Evolutionary conservation across 2,329 filamentous ascomycete genomes (phyloP).

Genomic region (Neocatenulostroma microsporum): DNA sequence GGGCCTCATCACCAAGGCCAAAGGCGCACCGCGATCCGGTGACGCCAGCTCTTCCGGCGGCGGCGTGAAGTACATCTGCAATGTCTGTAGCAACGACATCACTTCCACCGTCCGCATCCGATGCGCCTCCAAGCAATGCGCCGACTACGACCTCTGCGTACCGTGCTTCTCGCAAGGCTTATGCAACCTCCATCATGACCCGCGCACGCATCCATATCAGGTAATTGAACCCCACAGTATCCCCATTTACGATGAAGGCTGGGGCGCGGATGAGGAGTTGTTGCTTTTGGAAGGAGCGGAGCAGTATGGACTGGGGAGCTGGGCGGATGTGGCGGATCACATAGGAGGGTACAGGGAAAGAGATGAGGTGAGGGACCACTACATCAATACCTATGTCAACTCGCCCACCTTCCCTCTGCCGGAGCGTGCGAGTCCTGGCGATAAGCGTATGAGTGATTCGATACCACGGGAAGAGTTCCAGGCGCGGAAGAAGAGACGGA

Average conservation of each 20-base stretch:
- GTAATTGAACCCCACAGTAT: conserved; percentile 99
- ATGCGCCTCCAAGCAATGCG: conserved; percentile 74
- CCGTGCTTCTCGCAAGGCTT: conserved; percentile 84
- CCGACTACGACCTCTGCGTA: conserved; percentile 95
- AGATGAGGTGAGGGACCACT: conserved; percentile 93
- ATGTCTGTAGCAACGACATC: conserved; percentile 92
- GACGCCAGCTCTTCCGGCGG: conserved; percentile 26
- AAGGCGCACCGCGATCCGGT: conserved; percentile 22
- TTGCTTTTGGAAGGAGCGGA: conserved; percentile 87
- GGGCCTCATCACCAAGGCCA: conserved; percentile 30
- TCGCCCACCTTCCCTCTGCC: conserved; percentile 80
- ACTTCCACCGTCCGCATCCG: conserved; percentile 95
- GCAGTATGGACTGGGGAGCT: conserved; percentile 91
- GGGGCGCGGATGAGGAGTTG: conserved; percentile 97
- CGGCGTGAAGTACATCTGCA: conserved; percentile 81
- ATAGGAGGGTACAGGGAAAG: conserved; percentile 92
- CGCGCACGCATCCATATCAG: conserved; percentile 75
- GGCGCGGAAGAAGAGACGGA: conserved; percentile 80
- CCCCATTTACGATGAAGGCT: conserved; percentile 87
- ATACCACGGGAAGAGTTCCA: conserved; percentile 91
- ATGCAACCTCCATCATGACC: conserved; percentile 74
- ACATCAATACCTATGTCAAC: conserved; percentile 78
- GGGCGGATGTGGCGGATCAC: conserved; percentile 96
- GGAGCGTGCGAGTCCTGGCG: conserved; percentile 72
- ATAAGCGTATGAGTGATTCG: conserved; percentile 68